These are phyloP conservation scores for Eremothecium cymbalariae DNA, from an alignment of 1,139 yeast genomes.

Conservation along the genomic window DNA sequence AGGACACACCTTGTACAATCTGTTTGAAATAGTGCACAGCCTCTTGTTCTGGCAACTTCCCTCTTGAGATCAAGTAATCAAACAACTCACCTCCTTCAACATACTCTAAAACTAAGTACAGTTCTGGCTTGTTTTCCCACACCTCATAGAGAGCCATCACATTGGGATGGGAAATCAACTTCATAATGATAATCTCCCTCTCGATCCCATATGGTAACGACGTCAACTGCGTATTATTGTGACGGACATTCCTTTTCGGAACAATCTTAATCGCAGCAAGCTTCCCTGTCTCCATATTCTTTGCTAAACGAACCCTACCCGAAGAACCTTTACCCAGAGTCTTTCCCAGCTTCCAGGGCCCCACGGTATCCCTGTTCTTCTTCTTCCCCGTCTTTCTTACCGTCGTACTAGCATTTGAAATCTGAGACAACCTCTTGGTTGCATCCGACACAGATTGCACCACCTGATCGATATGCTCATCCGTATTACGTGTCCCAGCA, in stretches of 20 bases:
- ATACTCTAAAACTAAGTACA: conserved; percentile 66
- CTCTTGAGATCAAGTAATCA: conserved; percentile 67
- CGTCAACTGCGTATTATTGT: conserved; percentile 9
- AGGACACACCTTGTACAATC: conserved; percentile 69
- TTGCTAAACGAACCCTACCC: conserved; percentile 68
- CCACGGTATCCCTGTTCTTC: conserved; percentile 38
- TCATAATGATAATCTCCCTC: conserved; percentile 77
- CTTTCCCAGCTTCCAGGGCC: conserved; percentile 76
- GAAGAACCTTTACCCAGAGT: conserved; percentile 79
- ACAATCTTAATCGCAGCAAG: conserved; percentile 78
- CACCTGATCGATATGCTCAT: conserved; percentile 29
- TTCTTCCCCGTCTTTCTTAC: conserved; percentile 27
- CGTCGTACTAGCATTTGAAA: conserved; percentile 34
- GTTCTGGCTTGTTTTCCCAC: conserved; percentile 74
- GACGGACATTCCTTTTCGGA: conserved; percentile 38
- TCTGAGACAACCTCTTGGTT: conserved; percentile 55
- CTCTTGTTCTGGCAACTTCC: conserved; percentile 68
- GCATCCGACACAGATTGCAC: conserved; percentile 48
- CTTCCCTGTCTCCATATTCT: conserved; percentile 59
- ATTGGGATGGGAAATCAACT: conserved; percentile 65
- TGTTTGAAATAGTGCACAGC: conserved; percentile 72
- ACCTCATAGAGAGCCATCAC: conserved; percentile 71
- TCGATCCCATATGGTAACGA: conserved; percentile 63
- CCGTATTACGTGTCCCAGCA: conserved; percentile 9
- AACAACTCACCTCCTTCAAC: conserved; percentile 81